Evolutionary conservation across 2,329 filamentous ascomycete species (phyloP).

Genomic region (Lecanicillium sp.): DNA sequence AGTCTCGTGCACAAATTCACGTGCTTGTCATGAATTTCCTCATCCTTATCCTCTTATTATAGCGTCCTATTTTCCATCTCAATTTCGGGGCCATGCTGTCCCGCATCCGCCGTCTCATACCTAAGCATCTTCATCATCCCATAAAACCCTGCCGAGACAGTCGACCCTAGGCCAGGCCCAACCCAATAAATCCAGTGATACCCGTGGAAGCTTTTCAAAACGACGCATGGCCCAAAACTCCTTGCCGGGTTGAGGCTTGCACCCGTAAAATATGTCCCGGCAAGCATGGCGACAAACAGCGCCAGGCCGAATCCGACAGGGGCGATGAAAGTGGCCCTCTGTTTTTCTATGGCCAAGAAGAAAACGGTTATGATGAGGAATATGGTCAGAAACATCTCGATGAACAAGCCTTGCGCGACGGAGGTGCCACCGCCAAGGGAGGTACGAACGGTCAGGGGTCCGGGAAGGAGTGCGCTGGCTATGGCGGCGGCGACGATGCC

Average conservation of each 20-base stretch:
- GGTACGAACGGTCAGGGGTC: constrained; percentile 32
- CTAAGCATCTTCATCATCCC: constrained; percentile 3
- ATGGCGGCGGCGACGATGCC: constrained; percentile 34
- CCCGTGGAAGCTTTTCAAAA: constrained; percentile 27
- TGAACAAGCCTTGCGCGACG: constrained; percentile 35
- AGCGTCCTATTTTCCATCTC: constrained; percentile 1
- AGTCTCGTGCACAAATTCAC: no score
- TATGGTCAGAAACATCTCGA: constrained; percentile 39
- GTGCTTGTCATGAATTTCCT: no score
- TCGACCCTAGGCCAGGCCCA: constrained; percentile 10
- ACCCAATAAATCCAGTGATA: constrained; percentile 39
- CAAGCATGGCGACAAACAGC: constrained; percentile 35
- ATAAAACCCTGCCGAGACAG: constrained; percentile 2
- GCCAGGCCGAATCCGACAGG: constrained; percentile 38
- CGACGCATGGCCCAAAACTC: constrained; percentile 36
- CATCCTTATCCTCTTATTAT: no score
- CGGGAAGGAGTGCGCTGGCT: constrained; percentile 33
- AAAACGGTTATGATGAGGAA: constrained; percentile 39
- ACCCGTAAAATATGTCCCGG: constrained; percentile 39
- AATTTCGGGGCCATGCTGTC: constrained; percentile 5
- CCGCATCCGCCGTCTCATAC: constrained; percentile 7
- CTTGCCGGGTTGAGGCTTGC: constrained; percentile 37
- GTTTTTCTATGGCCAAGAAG: constrained; percentile 41
- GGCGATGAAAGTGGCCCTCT: constrained; percentile 36
- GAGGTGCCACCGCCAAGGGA: constrained; percentile 30